These are phyloP conservation scores for Cyclospora cayetanensis DNA, from an alignment of 169 alveolate genomes.

Conservation along the genomic window DNA sequence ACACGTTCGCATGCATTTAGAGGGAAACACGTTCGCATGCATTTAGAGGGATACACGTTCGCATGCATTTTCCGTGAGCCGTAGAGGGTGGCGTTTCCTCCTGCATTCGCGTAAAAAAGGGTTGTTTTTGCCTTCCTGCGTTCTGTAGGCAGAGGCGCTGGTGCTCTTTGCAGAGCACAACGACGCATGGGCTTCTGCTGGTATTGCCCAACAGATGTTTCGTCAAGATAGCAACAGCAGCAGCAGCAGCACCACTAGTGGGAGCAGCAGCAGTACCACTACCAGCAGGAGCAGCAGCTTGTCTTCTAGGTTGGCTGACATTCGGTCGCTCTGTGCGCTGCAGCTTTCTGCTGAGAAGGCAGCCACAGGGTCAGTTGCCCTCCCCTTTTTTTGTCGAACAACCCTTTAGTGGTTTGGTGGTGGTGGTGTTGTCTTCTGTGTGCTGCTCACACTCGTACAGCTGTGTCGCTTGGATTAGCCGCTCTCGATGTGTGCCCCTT, in stretches of 20 bases:
- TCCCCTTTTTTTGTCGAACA: not conserved
- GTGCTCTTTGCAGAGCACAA: not conserved
- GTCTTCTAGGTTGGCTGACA: not conserved
- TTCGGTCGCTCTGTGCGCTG: not conserved
- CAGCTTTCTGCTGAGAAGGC: not conserved
- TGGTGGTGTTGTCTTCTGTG: no score
- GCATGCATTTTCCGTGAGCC: no score
- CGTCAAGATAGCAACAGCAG: not conserved
- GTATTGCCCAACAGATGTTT: not conserved
- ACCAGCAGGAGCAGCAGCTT: not conserved
- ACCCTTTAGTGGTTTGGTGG: no score
- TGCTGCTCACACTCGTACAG: no score
- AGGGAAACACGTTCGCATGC: no score
- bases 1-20: no score
- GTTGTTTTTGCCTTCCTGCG: not conserved
- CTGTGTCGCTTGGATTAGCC: no score
- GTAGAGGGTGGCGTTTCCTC: no score
- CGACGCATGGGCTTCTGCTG: constrained; percentile 7
- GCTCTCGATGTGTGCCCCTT: no score
- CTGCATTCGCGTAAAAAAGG: no score
- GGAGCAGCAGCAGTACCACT: constrained; percentile 20
- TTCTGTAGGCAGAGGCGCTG: constrained; percentile 20
- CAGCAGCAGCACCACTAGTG: constrained; percentile 29
- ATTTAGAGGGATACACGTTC: no score
- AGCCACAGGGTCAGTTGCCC: not conserved